Conservation (phyloP, 768 basidiomycete species). For the Russula compacta region DNA sequence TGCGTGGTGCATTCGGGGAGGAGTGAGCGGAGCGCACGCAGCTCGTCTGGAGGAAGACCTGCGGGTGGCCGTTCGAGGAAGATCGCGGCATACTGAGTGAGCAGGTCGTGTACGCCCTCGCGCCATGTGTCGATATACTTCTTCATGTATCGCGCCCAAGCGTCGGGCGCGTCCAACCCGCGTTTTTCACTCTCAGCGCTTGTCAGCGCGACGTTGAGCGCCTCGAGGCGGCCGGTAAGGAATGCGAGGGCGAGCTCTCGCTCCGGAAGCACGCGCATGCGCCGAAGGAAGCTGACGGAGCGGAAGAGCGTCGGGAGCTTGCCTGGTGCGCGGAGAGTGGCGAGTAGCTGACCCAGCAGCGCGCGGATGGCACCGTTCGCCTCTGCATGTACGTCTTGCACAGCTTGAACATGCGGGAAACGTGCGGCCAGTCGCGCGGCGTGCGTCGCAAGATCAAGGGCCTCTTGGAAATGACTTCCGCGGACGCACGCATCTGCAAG, state of each 20-base stretch:
- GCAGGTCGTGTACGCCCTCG: conserved; percentile 85
- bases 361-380: conserved; percentile 56
- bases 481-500: not conserved
- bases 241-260: conserved; percentile 79
- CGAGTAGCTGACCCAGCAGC: conserved; percentile 68
- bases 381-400: conserved; percentile 55
- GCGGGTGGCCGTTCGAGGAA: conserved; percentile 63
- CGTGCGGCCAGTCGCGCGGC: conserved; percentile 38
- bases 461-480: conserved; percentile 44
- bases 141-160: conserved; percentile 68
- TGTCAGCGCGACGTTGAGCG: conserved; percentile 50
- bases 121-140: conserved; percentile 85
- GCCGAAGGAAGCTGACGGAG: conserved; percentile 76
- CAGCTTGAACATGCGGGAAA: conserved; percentile 38
- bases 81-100: conserved; percentile 73
- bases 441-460: conserved; percentile 75
- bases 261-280: conserved; percentile 67
- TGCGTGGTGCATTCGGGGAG: conserved; percentile 58
- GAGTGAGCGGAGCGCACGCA: conserved; percentile 39
- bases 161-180: conserved; percentile 41
- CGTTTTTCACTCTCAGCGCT: conserved; percentile 34
- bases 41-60: conserved; percentile 20
- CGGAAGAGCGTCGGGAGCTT: conserved; percentile 89
- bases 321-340: conserved; percentile 70
- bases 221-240: conserved; percentile 59